Evolutionary conservation across 2,329 filamentous ascomycete species (phyloP).

Genomic region (Fusarium piperis): DNA sequence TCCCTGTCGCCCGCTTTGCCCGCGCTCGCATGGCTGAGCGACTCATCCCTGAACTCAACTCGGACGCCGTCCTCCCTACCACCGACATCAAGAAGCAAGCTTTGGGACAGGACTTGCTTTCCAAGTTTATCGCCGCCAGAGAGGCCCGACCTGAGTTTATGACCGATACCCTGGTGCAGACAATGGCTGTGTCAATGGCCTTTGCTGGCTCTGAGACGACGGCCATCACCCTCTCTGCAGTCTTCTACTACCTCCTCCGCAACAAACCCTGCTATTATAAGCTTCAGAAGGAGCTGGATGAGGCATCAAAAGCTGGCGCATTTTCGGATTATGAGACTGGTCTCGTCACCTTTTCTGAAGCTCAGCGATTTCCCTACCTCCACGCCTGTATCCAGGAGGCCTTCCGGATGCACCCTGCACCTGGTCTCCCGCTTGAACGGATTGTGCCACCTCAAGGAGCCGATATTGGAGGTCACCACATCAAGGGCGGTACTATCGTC

Average conservation of each 20-base stretch:
- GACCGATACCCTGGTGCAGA: conserved; percentile 74
- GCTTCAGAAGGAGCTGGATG: conserved; percentile 71
- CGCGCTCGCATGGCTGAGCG: conserved; percentile 73
- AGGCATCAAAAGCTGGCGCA: conserved; percentile 60
- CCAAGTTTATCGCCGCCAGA: conserved; percentile 76
- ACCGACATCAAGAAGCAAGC: conserved; percentile 48
- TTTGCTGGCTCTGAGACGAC: conserved; percentile 84
- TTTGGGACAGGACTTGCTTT: conserved; percentile 69
- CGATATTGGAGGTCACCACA: conserved; percentile 68
- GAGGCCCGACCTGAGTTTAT: conserved; percentile 76
- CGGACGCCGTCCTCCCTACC: conserved; percentile 45
- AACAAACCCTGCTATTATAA: conserved; percentile 64
- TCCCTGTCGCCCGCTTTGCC: conserved; percentile 78
- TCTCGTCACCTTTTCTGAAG: conserved; percentile 75
- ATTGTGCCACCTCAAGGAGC: conserved; percentile 73
- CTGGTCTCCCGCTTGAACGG: conserved; percentile 77
- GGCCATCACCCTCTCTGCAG: conserved; percentile 74
- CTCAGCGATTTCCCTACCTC: conserved; percentile 77
- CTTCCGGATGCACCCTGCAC: conserved; percentile 79
- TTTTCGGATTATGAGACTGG: conserved; percentile 64
- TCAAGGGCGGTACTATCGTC: conserved; percentile 77
- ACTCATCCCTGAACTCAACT: conserved; percentile 55
- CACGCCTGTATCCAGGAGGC: conserved; percentile 83
- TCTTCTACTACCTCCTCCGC: conserved; percentile 80
- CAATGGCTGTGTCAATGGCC: conserved; percentile 76